Evolutionary conservation across 202 grass and related monocot genomes (phyloP).

Genomic region (Tripidium arundinaceum): DNA sequence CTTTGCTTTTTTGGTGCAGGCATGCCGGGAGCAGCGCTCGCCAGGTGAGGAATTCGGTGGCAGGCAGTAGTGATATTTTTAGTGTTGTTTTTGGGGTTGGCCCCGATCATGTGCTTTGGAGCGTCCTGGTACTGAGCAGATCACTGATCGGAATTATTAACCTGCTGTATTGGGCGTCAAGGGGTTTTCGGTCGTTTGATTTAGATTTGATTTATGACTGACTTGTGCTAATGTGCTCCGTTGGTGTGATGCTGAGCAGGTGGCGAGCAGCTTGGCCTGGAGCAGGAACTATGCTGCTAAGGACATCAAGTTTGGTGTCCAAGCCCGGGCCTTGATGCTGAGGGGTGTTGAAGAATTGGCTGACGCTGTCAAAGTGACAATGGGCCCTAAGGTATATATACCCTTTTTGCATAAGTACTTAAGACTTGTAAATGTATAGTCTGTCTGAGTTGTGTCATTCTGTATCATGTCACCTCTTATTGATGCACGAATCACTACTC

Average conservation of each 20-base stretch:
- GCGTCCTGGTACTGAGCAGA: background rate
- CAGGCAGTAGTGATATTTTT: background rate
- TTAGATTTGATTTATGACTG: background rate
- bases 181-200: background rate
- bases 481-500: background rate
- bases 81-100: background rate
- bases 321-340: slow-evolving; percentile 88
- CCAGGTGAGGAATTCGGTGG: slow-evolving; percentile 41
- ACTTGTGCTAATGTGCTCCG: background rate
- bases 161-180: slow-evolving; percentile 28
- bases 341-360: slow-evolving; percentile 89
- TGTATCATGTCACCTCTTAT: background rate
- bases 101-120: background rate
- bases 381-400: slow-evolving; percentile 82
- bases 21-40: slow-evolving; percentile 39
- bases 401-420: background rate
- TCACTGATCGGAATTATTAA: background rate
- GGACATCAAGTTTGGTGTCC: slow-evolving; percentile 93
- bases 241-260: slow-evolving; percentile 34
- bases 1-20: slow-evolving; percentile 22
- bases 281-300: slow-evolving; percentile 95
- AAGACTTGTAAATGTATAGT: background rate
- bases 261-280: slow-evolving; percentile 79
- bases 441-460: background rate
- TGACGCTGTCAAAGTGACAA: slow-evolving; percentile 94